Evolutionary conservation across 495 filamentous ascomycete species (phyloP).

Genomic region (Neurospora sp.): DNA sequence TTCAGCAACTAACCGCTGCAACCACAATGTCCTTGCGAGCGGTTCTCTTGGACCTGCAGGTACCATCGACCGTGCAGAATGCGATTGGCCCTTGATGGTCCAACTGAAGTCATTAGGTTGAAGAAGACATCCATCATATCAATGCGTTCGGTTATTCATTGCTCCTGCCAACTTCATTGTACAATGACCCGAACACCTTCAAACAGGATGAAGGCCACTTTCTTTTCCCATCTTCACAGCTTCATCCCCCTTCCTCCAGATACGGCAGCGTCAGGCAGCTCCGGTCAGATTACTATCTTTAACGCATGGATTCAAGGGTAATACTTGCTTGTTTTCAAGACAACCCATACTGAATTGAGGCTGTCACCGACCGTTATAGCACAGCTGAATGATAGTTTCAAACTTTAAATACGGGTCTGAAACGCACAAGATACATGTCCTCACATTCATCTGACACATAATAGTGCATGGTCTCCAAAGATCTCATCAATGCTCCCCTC

Average conservation of each 20-base stretch:
- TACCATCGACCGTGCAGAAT: neutral
- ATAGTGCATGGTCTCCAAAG: slow-evolving; percentile 42
- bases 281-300: neutral
- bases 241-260: neutral
- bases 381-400: neutral
- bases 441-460: slow-evolving; percentile 36
- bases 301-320: neutral
- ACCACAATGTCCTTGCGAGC: neutral
- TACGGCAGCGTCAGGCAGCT: neutral
- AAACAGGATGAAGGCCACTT: neutral
- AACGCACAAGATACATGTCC: neutral
- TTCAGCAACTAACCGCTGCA: neutral
- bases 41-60: neutral
- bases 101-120: neutral
- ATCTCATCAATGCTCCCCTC: slow-evolving; percentile 37
- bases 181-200: neutral
- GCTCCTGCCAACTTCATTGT: neutral
- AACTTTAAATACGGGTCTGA: neutral
- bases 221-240: neutral
- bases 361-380: neutral
- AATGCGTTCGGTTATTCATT: neutral
- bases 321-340: neutral
- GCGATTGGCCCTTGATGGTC: neutral
- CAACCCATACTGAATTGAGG: neutral
- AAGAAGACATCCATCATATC: neutral